Conservation (phyloP, 345 rosid species). For the Sisymbrium irio region DNA sequence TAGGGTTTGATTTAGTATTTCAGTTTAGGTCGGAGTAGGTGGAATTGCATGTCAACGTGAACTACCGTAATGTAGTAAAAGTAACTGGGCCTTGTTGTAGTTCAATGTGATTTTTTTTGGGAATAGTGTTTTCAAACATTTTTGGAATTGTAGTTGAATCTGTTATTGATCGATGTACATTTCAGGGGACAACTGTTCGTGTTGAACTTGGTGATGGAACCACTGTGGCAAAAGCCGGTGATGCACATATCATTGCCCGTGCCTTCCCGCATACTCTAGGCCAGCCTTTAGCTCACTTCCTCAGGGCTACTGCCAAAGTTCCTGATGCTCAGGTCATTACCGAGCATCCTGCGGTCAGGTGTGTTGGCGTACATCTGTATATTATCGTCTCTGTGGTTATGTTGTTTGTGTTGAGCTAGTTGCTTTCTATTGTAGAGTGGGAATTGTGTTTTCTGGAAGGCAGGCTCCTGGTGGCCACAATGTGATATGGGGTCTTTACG, state of each 20-base stretch:
- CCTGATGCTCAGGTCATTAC: constrained; percentile 90
- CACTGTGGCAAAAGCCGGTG: constrained; percentile 58
- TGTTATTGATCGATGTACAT: no score
- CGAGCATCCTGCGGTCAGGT: constrained; percentile 79
- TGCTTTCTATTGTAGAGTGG: constrained; percentile 58
- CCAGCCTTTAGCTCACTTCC: constrained; percentile 92
- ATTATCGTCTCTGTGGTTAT: constrained; percentile 2
- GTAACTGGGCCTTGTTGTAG: background rate
- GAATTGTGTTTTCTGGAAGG: constrained; percentile 89
- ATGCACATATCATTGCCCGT: constrained; percentile 56
- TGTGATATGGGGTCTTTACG: constrained; percentile 83
- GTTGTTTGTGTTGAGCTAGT: background rate
- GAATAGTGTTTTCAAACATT: background rate
- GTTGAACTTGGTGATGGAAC: constrained; percentile 89
- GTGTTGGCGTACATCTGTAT: background rate
- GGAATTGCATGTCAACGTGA: constrained; percentile 1
- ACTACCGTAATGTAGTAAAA: background rate
- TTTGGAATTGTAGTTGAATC: background rate
- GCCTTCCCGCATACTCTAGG: constrained; percentile 76
- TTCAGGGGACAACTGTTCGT: constrained; percentile 91
- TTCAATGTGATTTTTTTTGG: background rate
- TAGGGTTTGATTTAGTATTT: background rate
- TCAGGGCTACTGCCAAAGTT: constrained; percentile 77
- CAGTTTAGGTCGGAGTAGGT: background rate
- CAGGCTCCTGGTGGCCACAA: constrained; percentile 99